Conservation (phyloP, 257 asterid genomes). For the Primulina huaijiensis region DNA sequence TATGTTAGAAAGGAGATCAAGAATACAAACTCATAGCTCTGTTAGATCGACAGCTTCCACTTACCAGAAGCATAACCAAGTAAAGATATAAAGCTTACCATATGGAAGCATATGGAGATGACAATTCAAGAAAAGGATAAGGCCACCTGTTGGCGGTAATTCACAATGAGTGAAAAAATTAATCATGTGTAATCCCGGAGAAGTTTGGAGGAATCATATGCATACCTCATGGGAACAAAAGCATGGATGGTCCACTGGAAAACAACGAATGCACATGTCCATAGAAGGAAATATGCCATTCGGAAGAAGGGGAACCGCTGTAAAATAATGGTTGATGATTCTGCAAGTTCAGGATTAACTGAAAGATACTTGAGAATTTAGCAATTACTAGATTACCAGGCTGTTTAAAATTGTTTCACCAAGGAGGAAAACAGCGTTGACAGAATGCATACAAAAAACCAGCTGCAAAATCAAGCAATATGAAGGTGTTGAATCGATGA, state of each 20-base stretch:
- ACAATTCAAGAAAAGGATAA: constrained; percentile 58
- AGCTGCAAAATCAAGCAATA: constrained; percentile 26
- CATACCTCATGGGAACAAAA: constrained; percentile 54
- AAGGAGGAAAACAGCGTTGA: constrained; percentile 41
- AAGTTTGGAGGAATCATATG: not conserved
- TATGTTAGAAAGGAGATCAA: not conserved
- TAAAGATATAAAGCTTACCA: constrained; percentile 45
- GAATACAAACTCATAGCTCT: not conserved
- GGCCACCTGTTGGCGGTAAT: constrained; percentile 59
- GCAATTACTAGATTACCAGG: constrained; percentile 41
- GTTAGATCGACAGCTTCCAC: not conserved
- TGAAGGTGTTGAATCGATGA: not conserved
- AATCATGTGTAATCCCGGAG: not conserved
- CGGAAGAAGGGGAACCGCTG: constrained; percentile 93
- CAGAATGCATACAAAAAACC: constrained; percentile 38
- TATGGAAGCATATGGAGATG: constrained; percentile 60
- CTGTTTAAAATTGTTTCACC: constrained; percentile 36
- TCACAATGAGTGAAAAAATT: not conserved
- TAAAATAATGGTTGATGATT: constrained; percentile 21
- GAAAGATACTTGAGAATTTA: not conserved
- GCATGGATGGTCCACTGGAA: constrained; percentile 89
- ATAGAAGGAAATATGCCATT: constrained; percentile 67
- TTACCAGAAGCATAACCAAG: not conserved
- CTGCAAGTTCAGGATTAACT: constrained; percentile 16
- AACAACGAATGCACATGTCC: constrained; percentile 59